These are phyloP conservation scores for Desmodesmus armatus DNA, from an alignment of 139 green algal species.

Conservation along the genomic window DNA sequence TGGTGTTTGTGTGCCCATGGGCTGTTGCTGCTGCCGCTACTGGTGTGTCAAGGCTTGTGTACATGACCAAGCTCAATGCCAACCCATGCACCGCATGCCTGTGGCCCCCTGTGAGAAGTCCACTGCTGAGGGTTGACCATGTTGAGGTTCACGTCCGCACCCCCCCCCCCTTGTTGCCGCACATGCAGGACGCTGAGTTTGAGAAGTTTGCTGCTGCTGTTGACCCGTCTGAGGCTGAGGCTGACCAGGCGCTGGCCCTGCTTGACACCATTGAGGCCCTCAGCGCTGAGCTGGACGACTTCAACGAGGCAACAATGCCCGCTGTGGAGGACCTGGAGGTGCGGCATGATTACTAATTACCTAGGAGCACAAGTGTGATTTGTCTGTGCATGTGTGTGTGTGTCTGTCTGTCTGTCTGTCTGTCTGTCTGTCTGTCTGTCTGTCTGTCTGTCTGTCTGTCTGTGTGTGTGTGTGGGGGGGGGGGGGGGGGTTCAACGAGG, in stretches of 20 bases:
- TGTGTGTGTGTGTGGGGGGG: too few species aligned
- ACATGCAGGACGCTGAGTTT: conserved; percentile 37
- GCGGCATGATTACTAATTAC: too few species aligned
- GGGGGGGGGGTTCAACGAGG: too few species aligned
- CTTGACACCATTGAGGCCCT: conserved; percentile 2
- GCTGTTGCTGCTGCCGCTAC: not conserved
- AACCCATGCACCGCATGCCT: not conserved
- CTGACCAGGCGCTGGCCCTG: conserved; percentile 2
- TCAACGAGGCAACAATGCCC: conserved; percentile 22
- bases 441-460: too few species aligned
- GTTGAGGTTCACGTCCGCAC: too few species aligned
- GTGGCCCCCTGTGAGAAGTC: not conserved
- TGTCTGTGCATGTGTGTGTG: too few species aligned
- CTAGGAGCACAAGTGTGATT: not conserved
- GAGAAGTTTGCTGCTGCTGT: conserved; percentile 31
- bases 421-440: too few species aligned
- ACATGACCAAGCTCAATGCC: not conserved
- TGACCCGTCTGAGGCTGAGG: conserved; percentile 8
- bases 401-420: too few species aligned
- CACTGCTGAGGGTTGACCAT: too few species aligned
- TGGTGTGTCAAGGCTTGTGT: too few species aligned
- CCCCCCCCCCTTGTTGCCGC: too few species aligned
- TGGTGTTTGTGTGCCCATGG: not conserved
- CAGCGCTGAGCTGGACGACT: conserved; percentile 33
- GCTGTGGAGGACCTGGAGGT: conserved; percentile 23